Conservation (phyloP, 1,139 yeast species). For the Yamadazyma buinensis region DNA sequence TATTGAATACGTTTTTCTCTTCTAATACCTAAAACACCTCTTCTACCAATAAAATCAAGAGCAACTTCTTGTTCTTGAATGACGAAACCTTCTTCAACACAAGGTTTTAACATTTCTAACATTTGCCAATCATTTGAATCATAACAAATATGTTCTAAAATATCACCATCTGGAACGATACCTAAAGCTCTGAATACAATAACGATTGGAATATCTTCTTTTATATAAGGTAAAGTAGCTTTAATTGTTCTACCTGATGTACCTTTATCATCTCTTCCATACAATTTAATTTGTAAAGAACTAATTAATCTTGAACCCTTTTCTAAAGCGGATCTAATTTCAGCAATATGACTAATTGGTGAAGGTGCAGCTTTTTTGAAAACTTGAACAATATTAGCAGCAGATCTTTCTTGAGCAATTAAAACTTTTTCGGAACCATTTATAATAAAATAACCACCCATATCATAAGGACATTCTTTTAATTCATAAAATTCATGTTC, state of each 20-base stretch:
- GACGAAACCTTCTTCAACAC: slow-evolving; percentile 98
- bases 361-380: slow-evolving; percentile 97
- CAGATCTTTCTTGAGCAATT: slow-evolving; percentile 97
- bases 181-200: slow-evolving; percentile 97
- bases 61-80: slow-evolving; percentile 98
- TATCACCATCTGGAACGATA: slow-evolving; percentile 98
- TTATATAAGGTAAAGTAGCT: slow-evolving; percentile 93
- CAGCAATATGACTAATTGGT: slow-evolving; percentile 94
- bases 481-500: slow-evolving; percentile 93
- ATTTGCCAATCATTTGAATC: slow-evolving; percentile 99
- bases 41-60: slow-evolving; percentile 94
- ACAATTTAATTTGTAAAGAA: slow-evolving; percentile 89
- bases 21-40: slow-evolving; percentile 94
- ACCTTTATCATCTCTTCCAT: slow-evolving; percentile 78
- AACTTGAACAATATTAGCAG: slow-evolving; percentile 97
- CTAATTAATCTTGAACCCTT: slow-evolving; percentile 94
- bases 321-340: slow-evolving; percentile 93
- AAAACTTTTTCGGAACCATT: slow-evolving; percentile 98
- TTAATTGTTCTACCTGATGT: slow-evolving; percentile 78
- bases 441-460: slow-evolving; percentile 98
- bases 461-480: slow-evolving; percentile 98
- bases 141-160: slow-evolving; percentile 94
- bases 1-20: slow-evolving; percentile 98
- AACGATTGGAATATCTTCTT: slow-evolving; percentile 94
- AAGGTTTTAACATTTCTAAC: slow-evolving; percentile 98